Evolutionary conservation across 1,284 basidiomycete genomes (phyloP).

Genomic region (Pseudozyma hubeiensis): DNA sequence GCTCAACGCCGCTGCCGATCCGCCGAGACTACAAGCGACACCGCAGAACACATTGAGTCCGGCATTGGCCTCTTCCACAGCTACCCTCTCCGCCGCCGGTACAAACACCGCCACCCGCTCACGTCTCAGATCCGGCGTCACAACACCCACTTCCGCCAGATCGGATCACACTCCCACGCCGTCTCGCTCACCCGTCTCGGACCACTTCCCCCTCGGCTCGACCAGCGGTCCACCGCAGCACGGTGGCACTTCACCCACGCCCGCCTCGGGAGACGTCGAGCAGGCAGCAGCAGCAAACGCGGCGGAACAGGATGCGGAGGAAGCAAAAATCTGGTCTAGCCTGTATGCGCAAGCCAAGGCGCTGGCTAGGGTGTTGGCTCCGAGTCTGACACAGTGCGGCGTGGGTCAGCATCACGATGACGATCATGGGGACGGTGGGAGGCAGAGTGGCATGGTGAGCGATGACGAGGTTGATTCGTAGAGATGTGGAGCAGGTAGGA

Average conservation of each 20-base stretch:
- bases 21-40: conserved; percentile 12
- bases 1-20: conserved; percentile 27
- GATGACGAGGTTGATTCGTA: conserved; percentile 29
- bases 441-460: conserved; percentile 21
- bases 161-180: conserved; percentile 27
- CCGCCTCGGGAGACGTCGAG: background rate
- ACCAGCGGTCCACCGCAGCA: background rate
- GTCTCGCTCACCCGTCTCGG: conserved; percentile 33
- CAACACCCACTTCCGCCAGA: conserved; percentile 25
- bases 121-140: conserved; percentile 33
- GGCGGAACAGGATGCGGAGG: conserved; percentile 11
- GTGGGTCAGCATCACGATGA: conserved; percentile 25
- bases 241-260: background rate
- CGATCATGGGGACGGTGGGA: conserved; percentile 11
- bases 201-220: conserved; percentile 18
- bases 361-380: conserved; percentile 35
- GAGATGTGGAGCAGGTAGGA: too few species aligned
- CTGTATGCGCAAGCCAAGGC: conserved; percentile 48
- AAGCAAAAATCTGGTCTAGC: conserved; percentile 27
- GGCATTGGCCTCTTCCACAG: conserved; percentile 21
- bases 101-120: conserved; percentile 17
- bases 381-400: conserved; percentile 31
- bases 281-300: background rate
- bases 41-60: conserved; percentile 2
- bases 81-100: conserved; percentile 21